Base-by-base conservation (phyloP, 202 grass and related monocot genomes). In the Eragrostis tef region DNA sequence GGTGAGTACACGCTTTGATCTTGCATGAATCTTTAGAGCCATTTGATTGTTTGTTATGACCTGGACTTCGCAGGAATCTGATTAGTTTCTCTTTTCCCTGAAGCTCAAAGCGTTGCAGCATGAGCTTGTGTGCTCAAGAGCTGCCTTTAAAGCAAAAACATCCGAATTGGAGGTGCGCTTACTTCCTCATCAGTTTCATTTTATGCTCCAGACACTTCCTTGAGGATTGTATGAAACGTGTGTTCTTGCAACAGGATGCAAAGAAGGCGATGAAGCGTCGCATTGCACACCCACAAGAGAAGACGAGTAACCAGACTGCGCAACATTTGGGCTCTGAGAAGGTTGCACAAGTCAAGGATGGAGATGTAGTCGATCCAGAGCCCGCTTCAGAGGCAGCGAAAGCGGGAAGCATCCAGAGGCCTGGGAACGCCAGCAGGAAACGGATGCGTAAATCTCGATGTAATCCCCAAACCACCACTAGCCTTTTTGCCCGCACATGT, bases 21-120 rank as follows among this genome's bases (percentile, higher is more conserved):
- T 36, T 54, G 0, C n/a, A 12, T 44, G 43, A 75, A 80, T 80
- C 17, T 54, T 68, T 42, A 89, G 36, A 86, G 0, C 0, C 45
- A 10, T 47, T 74, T 41, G 6, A 19, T 61, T 51, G 26, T 70
- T 54, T 92, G 90, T 92, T 46, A 10, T 79, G 9, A 0, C 56
- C 48, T 68, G 6, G 48, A 10, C 89, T 84, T 36, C 16, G 13
- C n/a, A 2, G 31, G 24, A 51, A 79, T 74, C 84, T 87, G 74
- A 87, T 64, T 47, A 62, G 26, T 11, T 21, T 3, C 16, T 27
- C 48, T 58, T 39, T 54, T 13, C 7, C 6, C 17, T 89, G 66
- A 62, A 89, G 90, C 67, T 89, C 20, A 89, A 89, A 87, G 49
- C 20, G 19, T 27, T 89, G 77, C 87, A 87, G 26, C 90, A 92